A percentile compares a stretch with the other conserved stretches of the same genome.
phyloP scores from a whole-genome alignment of 371 early-diverging fungal genomes.

The Amoeboaphelidium protococcarum region DNA sequence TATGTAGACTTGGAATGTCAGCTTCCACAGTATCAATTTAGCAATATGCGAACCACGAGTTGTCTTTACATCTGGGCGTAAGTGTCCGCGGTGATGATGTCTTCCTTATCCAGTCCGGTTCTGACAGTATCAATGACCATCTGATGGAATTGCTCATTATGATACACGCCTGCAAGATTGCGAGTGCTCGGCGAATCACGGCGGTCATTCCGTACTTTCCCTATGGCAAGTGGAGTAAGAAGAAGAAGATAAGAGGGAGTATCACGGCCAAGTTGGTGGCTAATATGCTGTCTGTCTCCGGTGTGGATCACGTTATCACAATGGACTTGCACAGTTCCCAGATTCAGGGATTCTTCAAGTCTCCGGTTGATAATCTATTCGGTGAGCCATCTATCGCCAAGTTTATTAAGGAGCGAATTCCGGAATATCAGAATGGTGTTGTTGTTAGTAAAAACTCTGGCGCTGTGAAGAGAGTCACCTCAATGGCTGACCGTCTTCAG shows the following conservation, averaged over 20 bases:
- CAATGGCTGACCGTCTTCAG: constrained; percentile 73
- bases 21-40: constrained; percentile 44
- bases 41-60: constrained; percentile 31
- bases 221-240: constrained; percentile 85
- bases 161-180: constrained; percentile 75
- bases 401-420: constrained; percentile 51
- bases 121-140: constrained; percentile 6
- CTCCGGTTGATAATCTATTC: constrained; percentile 80
- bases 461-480: constrained; percentile 43
- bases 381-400: constrained; percentile 73
- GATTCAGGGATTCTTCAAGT: constrained; percentile 11
- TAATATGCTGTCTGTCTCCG: constrained; percentile 76
- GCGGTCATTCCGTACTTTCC: constrained; percentile 68
- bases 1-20: constrained; percentile 7
- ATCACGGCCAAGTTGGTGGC: constrained; percentile 87
- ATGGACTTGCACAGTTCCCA: constrained; percentile 46
- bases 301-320: constrained; percentile 89
- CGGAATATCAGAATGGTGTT: constrained; percentile 43
- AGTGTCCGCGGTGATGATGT: constrained; percentile 25
- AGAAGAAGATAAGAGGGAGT: constrained; percentile 75
- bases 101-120: constrained; percentile 86
- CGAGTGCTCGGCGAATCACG: constrained; percentile 53
- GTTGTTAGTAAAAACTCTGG: constrained; percentile 87
- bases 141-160: constrained; percentile 61
- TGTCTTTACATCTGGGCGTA: constrained; percentile 23